A percentile compares a stretch with the other conserved stretches of the same genome.
phyloP scores from a whole-genome alignment of 2,329 filamentous ascomycete species.

The Colletotrichum tanaceti region DNA sequence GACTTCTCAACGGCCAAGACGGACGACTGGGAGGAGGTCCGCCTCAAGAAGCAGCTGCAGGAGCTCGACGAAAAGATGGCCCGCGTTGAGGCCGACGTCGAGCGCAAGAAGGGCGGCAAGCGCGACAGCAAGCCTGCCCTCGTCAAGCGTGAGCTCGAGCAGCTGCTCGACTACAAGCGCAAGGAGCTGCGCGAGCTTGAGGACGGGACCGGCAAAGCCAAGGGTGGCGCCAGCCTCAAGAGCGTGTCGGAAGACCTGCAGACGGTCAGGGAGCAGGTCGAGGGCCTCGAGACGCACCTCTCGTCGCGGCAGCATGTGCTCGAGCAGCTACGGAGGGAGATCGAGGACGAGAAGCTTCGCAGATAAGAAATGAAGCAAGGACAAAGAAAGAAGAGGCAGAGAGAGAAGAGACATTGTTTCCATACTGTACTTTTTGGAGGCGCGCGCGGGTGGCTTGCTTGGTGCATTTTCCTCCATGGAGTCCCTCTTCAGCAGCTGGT shows the following conservation, averaged over 20 bases:
- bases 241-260: conserved; percentile 86
- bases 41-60: conserved; percentile 89
- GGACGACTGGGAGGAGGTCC: conserved; percentile 98
- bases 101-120: conserved; percentile 71
- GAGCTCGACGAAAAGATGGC: conserved; percentile 91
- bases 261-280: conserved; percentile 93
- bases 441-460: conserved; percentile 9
- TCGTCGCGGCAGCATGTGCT: conserved; percentile 79
- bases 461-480: not conserved
- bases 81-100: conserved; percentile 79
- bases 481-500: conserved; percentile 4
- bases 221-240: conserved; percentile 78
- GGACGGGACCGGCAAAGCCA: conserved; percentile 74
- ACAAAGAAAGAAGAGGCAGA: not conserved
- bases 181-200: conserved; percentile 81
- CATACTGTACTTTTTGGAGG: not conserved
- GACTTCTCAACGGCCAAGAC: conserved; percentile 88
- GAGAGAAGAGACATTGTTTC: conserved; percentile 4
- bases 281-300: conserved; percentile 87
- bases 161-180: conserved; percentile 94
- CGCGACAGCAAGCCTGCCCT: conserved; percentile 87
- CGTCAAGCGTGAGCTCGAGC: conserved; percentile 93
- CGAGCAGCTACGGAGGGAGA: conserved; percentile 80
- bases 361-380: conserved; percentile 47
- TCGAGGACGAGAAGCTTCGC: conserved; percentile 84